Evolutionary conservation across 78 protist genomes (phyloP).

Genomic region (Bigelowiella natans): DNA sequence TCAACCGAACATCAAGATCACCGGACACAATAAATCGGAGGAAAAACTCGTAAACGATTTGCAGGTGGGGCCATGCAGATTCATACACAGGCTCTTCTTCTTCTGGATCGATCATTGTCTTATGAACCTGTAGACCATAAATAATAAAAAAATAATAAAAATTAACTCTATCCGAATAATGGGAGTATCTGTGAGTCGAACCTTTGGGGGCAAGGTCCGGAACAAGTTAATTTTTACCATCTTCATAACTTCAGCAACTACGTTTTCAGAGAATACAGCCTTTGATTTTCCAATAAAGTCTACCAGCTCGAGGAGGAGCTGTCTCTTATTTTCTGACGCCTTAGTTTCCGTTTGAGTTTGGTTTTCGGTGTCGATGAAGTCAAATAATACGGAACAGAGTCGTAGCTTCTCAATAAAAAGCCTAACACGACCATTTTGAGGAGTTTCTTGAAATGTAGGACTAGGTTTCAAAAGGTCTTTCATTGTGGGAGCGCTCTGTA

Average conservation of each 20-base stretch:
- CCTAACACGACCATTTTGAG: neutral
- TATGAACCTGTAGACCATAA: neutral
- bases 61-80: slow-evolving; percentile 81
- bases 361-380: slow-evolving; percentile 49
- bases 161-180: slow-evolving; percentile 8
- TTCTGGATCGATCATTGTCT: slow-evolving; percentile 1
- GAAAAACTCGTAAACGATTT: slow-evolving; percentile 66
- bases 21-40: slow-evolving; percentile 63
- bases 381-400: slow-evolving; percentile 61
- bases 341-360: neutral
- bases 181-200: slow-evolving; percentile 27
- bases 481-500: no score
- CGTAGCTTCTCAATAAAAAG: slow-evolving; percentile 56
- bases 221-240: slow-evolving; percentile 74
- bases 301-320: slow-evolving; percentile 65
- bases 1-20: neutral
- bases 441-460: neutral
- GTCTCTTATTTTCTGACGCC: slow-evolving; percentile 60
- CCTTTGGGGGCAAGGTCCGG: slow-evolving; percentile 64
- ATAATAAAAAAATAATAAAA: neutral
- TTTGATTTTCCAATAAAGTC: slow-evolving; percentile 54
- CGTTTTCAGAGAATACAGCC: slow-evolving; percentile 44
- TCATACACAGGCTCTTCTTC: slow-evolving; percentile 79
- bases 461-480: neutral
- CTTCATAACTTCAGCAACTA: slow-evolving; percentile 54